Percentiles rank a stretch among this genome's conserved stretches.
phyloP scores from a whole-genome alignment of 2,329 filamentous ascomycete species.

The Elsinoe arachidis region DNA sequence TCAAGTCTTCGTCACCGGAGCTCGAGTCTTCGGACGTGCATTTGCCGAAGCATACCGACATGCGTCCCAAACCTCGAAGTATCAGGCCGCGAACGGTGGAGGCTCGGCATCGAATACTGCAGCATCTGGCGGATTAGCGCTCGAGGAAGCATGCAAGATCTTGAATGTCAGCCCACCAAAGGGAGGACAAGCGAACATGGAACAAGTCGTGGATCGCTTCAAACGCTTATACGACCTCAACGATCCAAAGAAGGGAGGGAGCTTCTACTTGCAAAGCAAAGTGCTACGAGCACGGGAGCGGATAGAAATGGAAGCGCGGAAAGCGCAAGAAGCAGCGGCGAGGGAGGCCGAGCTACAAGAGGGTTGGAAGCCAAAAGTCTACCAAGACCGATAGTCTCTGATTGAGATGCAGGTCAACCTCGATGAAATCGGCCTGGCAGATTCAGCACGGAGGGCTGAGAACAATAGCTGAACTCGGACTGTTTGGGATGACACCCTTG shows the following conservation, averaged over 20 bases:
- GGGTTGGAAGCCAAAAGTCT: slow-evolving; percentile 91
- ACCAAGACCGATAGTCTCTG: slow-evolving; percentile 61
- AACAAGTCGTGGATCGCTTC: slow-evolving; percentile 75
- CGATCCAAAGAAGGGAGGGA: slow-evolving; percentile 89
- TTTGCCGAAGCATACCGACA: slow-evolving; percentile 94
- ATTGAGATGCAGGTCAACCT: background rate
- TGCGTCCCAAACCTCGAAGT: slow-evolving; percentile 56
- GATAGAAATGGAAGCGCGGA: slow-evolving; percentile 76
- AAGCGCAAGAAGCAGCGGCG: slow-evolving; percentile 60
- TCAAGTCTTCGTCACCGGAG: slow-evolving; percentile 83
- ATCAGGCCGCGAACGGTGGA: slow-evolving; percentile 23
- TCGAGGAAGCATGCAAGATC: slow-evolving; percentile 96
- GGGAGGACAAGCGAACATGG: slow-evolving; percentile 66
- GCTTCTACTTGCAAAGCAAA: slow-evolving; percentile 98
- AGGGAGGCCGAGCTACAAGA: slow-evolving; percentile 71
- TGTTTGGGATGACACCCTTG: no score
- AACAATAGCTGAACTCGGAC: no score
- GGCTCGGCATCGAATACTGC: slow-evolving; percentile 43
- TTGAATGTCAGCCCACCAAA: slow-evolving; percentile 88
- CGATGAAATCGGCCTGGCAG: background rate
- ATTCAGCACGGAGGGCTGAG: no score
- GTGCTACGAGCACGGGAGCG: slow-evolving; percentile 82
- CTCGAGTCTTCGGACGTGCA: slow-evolving; percentile 84
- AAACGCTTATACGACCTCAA: slow-evolving; percentile 93
- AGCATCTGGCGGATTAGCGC: slow-evolving; percentile 65